Evolutionary conservation across 495 filamentous ascomycete genomes (phyloP).

Genomic region (Annulohypoxylon moriforme): DNA sequence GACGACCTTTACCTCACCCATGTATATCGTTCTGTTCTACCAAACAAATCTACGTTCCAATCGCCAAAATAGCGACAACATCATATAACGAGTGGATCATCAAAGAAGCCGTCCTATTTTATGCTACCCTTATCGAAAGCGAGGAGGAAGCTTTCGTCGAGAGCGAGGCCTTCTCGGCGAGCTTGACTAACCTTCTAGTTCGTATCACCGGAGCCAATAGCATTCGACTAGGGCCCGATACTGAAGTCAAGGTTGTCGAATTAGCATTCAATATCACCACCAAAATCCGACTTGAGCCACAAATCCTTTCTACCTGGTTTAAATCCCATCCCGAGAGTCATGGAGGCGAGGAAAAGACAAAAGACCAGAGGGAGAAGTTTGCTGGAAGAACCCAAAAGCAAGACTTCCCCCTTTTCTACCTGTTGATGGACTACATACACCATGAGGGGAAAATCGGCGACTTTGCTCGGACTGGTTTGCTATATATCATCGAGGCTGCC

Average conservation of each 20-base stretch:
- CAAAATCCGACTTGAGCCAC: conserved; percentile 89
- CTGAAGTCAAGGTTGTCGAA: conserved; percentile 87
- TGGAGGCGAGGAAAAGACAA: conserved; percentile 58
- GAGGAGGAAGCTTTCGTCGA: conserved; percentile 94
- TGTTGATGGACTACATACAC: conserved; percentile 95
- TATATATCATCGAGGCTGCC: conserved; percentile 95
- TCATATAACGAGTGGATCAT: conserved; percentile 84
- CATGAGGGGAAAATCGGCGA: conserved; percentile 92
- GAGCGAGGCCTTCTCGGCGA: conserved; percentile 82
- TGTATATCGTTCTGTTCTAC: conserved; percentile 86
- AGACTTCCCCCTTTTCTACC: conserved; percentile 94
- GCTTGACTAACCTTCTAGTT: conserved; percentile 83
- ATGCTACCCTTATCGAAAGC: conserved; percentile 90
- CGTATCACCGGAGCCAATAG: conserved; percentile 70
- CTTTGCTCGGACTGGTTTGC: conserved; percentile 93
- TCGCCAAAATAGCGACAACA: conserved; percentile 84
- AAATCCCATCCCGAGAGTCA: conserved; percentile 55
- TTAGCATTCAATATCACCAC: conserved; percentile 92
- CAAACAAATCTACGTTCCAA: conserved; percentile 85
- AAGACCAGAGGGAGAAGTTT: conserved; percentile 71
- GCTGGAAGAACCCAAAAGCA: conserved; percentile 88
- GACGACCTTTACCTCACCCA: conserved; percentile 85
- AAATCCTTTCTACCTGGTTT: conserved; percentile 91
- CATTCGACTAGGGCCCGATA: conserved; percentile 72
- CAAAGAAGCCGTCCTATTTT: conserved; percentile 82